Evolutionary conservation across 371 early-diverging fungal genomes (phyloP), one percentile per base, ranked within the genome.

Genomic region (Mortierella sp.): DNA sequence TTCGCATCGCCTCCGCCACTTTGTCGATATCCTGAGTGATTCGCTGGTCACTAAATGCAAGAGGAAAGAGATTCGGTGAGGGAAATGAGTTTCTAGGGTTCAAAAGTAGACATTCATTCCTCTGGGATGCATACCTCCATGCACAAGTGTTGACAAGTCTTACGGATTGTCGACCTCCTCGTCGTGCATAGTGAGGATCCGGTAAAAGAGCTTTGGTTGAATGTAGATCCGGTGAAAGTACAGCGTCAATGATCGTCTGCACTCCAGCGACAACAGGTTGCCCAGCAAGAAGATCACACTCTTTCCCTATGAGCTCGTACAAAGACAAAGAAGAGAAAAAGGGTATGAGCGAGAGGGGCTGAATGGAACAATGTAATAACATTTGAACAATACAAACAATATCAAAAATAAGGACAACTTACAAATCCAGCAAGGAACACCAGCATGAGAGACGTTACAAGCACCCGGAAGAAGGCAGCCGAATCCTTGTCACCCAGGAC

Each of bases 11-110:
- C 14, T 89, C 90, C 10, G 95, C 72, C 53, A 98, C 90, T 71
- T 93, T 93, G 74, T 95, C 96, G 16, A 96, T 90, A 83, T 98
- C 98, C 79, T 96, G 96, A 7, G 97, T 90, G 53, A 97, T 95
- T 10, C 97, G 93, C 84, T 96, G 97, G 79, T 98, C 97, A 6
- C 93, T 93, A 70, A 22, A 64, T 58, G 44, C 7, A 5, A 52
- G 43, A 41, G n/a, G 34, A 43, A 37, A 8, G 26, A 7, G 22
- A 13, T 19, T 31, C 13, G 24, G 19, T 45, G 2, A 16, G 29
- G n/a, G n/a, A n/a, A n/a, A n/a, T n/a, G n/a, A n/a, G n/a, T n/a
- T n/a, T n/a, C n/a, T 16, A 61, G 16, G 22, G 61, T 10, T 22
- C 26, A 26, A 61, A 8, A 34, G 37, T 37, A 61, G 61, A 61